phyloP scores from a whole-genome alignment of 192 early-diverging fungal genomes.

The Coemansia sp. region DNA sequence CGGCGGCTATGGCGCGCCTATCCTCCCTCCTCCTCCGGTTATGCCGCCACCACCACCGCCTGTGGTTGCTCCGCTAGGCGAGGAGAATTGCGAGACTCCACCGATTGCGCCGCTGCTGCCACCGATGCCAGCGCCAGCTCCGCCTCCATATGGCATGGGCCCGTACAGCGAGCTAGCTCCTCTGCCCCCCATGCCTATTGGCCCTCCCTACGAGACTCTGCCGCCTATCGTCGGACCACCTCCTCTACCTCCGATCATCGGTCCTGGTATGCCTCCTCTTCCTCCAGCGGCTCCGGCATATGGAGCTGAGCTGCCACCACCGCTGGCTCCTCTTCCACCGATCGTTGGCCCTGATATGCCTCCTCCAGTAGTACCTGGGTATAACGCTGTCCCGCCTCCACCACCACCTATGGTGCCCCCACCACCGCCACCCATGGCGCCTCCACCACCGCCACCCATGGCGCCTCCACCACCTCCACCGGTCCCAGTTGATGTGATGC shows the following conservation, averaged over 20 bases:
- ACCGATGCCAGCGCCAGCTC: constrained; percentile 11
- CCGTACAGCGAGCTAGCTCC: constrained; percentile 18
- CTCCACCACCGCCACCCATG: not conserved
- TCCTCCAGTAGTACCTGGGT: constrained; percentile 9
- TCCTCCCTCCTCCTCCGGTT: not conserved
- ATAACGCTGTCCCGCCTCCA: not conserved
- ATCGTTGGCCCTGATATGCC: not conserved
- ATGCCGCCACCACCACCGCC: constrained; percentile 14
- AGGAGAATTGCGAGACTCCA: constrained; percentile 30
- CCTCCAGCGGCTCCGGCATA: constrained; percentile 10
- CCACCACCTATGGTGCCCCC: not conserved
- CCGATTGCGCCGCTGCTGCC: constrained; percentile 11
- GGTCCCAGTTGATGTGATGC: constrained; percentile 10
- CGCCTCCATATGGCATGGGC: constrained; percentile 11
- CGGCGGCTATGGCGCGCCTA: constrained; percentile 1
- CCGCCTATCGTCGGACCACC: constrained; percentile 12
- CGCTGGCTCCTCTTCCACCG: constrained; percentile 5
- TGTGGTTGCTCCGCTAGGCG: constrained; percentile 5
- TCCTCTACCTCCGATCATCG: constrained; percentile 18
- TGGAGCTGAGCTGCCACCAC: constrained; percentile 1
- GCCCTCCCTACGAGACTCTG: constrained; percentile 6
- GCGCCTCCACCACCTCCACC: not conserved
- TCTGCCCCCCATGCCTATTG: constrained; percentile 4
- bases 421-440: not conserved
- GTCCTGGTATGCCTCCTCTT: constrained; percentile 4